Base-by-base conservation (phyloP, 768 basidiomycete species). In the Mrakia gelida region DNA sequence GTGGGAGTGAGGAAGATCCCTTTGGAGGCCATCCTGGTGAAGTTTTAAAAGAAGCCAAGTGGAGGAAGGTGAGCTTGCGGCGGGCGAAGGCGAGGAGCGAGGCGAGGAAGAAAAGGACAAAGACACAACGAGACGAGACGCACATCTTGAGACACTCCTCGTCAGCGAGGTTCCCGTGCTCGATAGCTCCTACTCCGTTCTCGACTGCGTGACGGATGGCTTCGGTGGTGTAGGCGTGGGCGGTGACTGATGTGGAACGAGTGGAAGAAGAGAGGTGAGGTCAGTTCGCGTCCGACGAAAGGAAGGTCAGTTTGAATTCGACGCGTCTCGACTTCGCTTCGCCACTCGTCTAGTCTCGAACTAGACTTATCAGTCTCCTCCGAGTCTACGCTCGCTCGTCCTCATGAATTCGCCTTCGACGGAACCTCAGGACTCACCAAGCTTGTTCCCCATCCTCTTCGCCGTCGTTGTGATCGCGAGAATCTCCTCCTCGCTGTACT, bases 111-210 rank as follows among this genome's bases (percentile, higher is more conserved):
- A 45, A 10, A 45, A 45, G 11, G 45, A 13, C n/a, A n/a, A n/a
- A n/a, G n/a, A n/a, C n/a, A n/a, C n/a, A 16, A 16, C 15, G 45
- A 45, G 45, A n/a, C n/a, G n/a, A 38, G 38, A 38, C 45, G 9
- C 45, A 45, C 86, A 84, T 78, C 52, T 84, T 80, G 0, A 86
- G 86, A 6, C 87, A 87, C 15, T 83, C 79, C 11, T 80, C 52
- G 71, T 86, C 86, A 21, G 87, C 83, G 15, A 87, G 81, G 80
- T 88, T 87, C 7, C 87, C 87, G 75, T 88, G 87, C 76, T 88
- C 87, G 70, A 88, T 87, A 5, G 86, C 87, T 16, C 75, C 79
- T 8, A 87, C 85, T 15, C 87, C 87, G 71, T 86, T 87, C n/a
- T 86, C 84, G 52, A 88, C 84, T 0, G 87, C 86, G 71, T 87